Percentiles rank a stretch among this genome's conserved stretches.
These are phyloP conservation scores for Plantago elongata DNA, from an alignment of 257 asterid genomes.

Conservation along the genomic window DNA sequence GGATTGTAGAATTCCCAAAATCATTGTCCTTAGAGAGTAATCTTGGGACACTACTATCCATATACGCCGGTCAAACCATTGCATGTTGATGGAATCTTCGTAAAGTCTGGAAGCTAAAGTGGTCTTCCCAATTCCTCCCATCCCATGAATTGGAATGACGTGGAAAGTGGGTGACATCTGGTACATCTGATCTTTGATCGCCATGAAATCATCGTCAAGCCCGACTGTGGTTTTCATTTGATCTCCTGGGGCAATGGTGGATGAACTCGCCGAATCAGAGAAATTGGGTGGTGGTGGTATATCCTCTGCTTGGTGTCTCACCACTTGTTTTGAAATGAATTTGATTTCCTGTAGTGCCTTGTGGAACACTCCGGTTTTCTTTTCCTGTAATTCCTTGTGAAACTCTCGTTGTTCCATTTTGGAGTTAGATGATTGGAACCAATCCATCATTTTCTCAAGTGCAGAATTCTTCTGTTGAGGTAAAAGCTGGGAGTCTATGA, in stretches of 20 bases:
- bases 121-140: not conserved
- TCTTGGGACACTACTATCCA: not conserved
- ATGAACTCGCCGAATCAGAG: not conserved
- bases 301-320: too few relatives aligned
- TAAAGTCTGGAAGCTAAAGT: not conserved
- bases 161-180: not conserved
- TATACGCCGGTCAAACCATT: not conserved
- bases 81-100: not conserved
- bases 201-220: not conserved
- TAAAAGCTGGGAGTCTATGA: not conserved
- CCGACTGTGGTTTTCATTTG: not conserved
- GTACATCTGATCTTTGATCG: not conserved
- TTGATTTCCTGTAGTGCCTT: not conserved
- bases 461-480: not conserved
- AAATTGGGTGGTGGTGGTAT: not conserved
- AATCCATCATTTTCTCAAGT: not conserved
- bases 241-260: not conserved
- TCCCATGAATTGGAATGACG: not conserved
- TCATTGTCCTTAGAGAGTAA: not conserved
- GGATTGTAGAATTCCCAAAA: not conserved
- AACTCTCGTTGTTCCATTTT: not conserved
- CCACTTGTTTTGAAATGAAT: not conserved
- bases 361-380: not conserved
- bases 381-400: not conserved
- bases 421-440: too few relatives aligned